Conservation (phyloP, 257 asterid species). For the Solanum lignicaule region DNA sequence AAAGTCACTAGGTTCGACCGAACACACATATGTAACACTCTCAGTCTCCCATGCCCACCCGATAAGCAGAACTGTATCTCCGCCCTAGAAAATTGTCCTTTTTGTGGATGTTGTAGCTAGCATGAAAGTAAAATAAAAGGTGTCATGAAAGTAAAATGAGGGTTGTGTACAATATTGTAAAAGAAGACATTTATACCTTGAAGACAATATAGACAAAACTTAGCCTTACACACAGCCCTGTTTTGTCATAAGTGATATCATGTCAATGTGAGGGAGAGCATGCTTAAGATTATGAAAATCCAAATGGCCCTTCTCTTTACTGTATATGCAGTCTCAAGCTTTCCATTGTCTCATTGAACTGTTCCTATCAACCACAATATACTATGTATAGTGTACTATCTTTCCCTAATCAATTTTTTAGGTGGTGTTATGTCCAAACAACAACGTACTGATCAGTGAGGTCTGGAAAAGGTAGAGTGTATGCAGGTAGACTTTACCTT, state of each 20-base stretch:
- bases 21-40: not conserved
- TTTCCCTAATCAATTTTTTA: not conserved
- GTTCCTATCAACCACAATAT: conserved; percentile 35
- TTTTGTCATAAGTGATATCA: conserved; percentile 39
- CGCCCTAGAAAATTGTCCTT: not conserved
- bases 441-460: not conserved
- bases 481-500: not conserved
- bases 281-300: conserved; percentile 33
- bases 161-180: not conserved
- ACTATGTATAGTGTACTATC: not conserved
- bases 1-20: not conserved
- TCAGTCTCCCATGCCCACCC: not conserved
- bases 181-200: conserved; percentile 15
- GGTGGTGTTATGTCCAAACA: not conserved
- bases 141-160: not conserved
- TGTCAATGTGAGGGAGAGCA: conserved; percentile 29
- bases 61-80: not conserved
- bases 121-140: not conserved
- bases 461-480: not conserved
- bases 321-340: conserved; percentile 3
- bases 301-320: conserved; percentile 18
- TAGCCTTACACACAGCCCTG: conserved; percentile 35
- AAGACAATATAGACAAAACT: conserved; percentile 37
- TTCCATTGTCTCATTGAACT: conserved; percentile 34
- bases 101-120: not conserved